phyloP scores from a whole-genome alignment of 2,329 filamentous ascomycete genomes.

The Curvularia hawaiiensis region DNA sequence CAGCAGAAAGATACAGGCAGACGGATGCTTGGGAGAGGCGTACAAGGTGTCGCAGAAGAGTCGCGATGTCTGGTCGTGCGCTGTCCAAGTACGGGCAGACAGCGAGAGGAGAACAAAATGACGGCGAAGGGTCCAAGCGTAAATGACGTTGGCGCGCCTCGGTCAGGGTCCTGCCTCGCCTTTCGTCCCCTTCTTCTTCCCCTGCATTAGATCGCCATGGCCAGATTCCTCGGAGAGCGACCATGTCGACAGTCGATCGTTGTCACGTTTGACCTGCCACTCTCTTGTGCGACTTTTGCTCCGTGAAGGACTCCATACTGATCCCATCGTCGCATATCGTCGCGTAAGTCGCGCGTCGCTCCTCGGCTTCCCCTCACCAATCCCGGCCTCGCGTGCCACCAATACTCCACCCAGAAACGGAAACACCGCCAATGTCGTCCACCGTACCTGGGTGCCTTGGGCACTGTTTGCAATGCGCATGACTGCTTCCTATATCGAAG shows the following conservation, averaged over 20 bases:
- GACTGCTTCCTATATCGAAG: not conserved
- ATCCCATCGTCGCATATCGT: not conserved
- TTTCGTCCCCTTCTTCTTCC: not conserved
- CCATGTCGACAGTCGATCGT: not conserved
- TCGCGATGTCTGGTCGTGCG: conserved; percentile 11
- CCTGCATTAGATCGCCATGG: conserved; percentile 10
- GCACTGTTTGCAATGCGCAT: not conserved
- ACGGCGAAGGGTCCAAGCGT: conserved; percentile 16
- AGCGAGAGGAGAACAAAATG: conserved; percentile 20
- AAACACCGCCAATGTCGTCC: conserved; percentile 1
- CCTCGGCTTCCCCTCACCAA: conserved; percentile 17
- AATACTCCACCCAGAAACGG: conserved; percentile 5
- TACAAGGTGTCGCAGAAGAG: conserved; percentile 1
- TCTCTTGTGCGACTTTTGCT: not conserved
- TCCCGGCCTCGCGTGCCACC: conserved; percentile 13
- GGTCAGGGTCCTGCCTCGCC: conserved; percentile 15
- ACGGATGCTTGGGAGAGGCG: conserved; percentile 4
- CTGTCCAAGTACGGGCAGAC: conserved; percentile 10
- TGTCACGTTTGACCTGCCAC: not conserved
- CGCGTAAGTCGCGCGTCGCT: conserved; percentile 15
- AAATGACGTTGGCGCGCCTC: conserved; percentile 22
- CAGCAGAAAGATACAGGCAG: not conserved
- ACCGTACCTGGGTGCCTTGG: not conserved
- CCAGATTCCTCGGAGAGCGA: not conserved
- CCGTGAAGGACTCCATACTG: not conserved